Evolutionary conservation across 352 stramenopile genomes (phyloP).

Genomic region (Albugo candida): DNA sequence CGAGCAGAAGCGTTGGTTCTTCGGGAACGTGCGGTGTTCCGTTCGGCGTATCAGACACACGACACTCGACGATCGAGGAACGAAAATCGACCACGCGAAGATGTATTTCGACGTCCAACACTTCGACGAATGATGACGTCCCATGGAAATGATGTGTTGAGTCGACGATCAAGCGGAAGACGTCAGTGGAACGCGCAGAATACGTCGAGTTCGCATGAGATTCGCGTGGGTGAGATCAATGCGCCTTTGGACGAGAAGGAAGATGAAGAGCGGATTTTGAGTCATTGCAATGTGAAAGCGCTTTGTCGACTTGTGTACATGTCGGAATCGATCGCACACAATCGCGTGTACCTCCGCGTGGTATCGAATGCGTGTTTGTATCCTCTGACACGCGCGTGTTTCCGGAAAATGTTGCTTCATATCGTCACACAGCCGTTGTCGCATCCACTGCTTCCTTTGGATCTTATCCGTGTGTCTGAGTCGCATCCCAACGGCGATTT

Average conservation of each 20-base stretch:
- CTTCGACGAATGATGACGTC: constrained; percentile 66
- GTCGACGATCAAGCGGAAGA: constrained; percentile 17
- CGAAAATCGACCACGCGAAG: constrained; percentile 12
- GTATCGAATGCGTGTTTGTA: constrained; percentile 68
- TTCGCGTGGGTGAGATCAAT: constrained; percentile 29
- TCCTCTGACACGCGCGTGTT: constrained; percentile 32
- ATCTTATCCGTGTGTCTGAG: constrained; percentile 10
- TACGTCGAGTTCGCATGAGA: neutral
- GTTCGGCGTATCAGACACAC: constrained; percentile 33
- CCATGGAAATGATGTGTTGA: constrained; percentile 27
- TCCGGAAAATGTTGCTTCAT: constrained; percentile 40
- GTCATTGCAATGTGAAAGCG: constrained; percentile 39
- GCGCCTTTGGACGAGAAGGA: constrained; percentile 64
- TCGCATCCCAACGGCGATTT: no score
- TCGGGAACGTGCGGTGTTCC: constrained; percentile 80
- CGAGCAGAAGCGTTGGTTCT: constrained; percentile 91
- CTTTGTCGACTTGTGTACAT: constrained; percentile 64
- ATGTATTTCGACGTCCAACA: constrained; percentile 42
- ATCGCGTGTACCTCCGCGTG: constrained; percentile 59
- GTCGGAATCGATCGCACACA: constrained; percentile 60
- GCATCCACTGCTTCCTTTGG: constrained; percentile 15
- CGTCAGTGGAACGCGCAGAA: neutral
- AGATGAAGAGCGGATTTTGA: constrained; percentile 33
- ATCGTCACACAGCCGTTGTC: constrained; percentile 35
- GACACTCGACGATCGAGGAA: constrained; percentile 11